These are phyloP conservation scores for Kwoniella dejecticola DNA, from an alignment of 768 basidiomycete genomes.

Conservation along the genomic window DNA sequence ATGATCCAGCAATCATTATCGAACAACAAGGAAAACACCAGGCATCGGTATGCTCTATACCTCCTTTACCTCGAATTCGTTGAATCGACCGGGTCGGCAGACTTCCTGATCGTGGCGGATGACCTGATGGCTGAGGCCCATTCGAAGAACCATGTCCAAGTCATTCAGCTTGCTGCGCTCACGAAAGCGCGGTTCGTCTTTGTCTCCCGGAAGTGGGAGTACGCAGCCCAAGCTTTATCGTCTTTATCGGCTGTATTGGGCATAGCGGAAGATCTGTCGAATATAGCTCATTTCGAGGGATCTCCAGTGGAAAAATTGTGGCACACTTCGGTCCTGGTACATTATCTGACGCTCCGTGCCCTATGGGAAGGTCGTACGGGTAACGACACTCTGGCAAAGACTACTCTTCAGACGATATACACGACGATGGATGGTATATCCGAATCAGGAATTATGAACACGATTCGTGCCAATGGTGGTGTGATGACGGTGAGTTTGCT, in stretches of 20 bases:
- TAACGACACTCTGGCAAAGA: conserved; percentile 25
- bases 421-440: conserved; percentile 28
- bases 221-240: conserved; percentile 11
- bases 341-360: conserved; percentile 29
- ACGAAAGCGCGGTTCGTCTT: conserved; percentile 30
- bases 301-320: conserved; percentile 17
- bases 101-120: conserved; percentile 21
- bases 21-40: background rate
- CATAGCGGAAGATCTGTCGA: conserved; percentile 9
- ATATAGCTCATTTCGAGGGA: too few species aligned
- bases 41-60: conserved; percentile 32
- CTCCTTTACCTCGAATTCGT: conserved; percentile 29
- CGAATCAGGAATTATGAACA: conserved; percentile 16
- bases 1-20: conserved; percentile 16
- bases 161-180: conserved; percentile 19
- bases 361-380: conserved; percentile 42
- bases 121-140: conserved; percentile 32
- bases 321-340: conserved; percentile 12
- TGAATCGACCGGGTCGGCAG: conserved; percentile 16
- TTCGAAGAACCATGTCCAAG: conserved; percentile 17
- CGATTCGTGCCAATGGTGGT: conserved; percentile 25
- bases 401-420: conserved; percentile 27
- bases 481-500: conserved; percentile 22
- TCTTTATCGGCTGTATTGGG: conserved; percentile 7
- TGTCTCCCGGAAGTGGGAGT: conserved; percentile 37